Evolutionary conservation across 1,284 basidiomycete species (phyloP), one percentile per base, ranked within the genome.

Genomic region (Mrakiaceae sp.): DNA sequence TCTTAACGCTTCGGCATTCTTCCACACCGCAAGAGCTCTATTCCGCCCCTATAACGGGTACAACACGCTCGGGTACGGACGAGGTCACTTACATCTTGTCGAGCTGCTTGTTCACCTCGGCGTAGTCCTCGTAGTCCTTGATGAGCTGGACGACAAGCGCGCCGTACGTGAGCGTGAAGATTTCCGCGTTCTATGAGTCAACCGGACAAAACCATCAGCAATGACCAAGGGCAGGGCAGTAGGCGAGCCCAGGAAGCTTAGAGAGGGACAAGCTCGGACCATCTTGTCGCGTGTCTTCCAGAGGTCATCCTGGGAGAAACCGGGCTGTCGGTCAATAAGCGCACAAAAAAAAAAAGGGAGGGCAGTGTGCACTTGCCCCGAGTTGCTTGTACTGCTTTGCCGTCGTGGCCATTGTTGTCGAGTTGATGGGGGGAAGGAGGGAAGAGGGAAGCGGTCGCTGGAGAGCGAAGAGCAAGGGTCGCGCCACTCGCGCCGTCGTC

Each of bases 41-140:
- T 27, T 27, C 27, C 27, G 27, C 27, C 27, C 1, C 27, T 27
- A 27, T 27, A 27, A 27, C 27, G 27, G 27, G 27, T 27, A 27
- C 27, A 27, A 27, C 27, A 27, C 27, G 27, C 27, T 27, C 27
- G 27, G 27, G 27, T 27, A 27, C 27, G 40, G 46, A 51, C 40
- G 54, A 16, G 47, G 27, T 39, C 3, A 72, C 78, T 64, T 62
- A 81, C 83, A 84, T 84, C 75, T 82, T 82, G 65, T 84, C 83
- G 11, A 84, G 76, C 71, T 84, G 82, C 70, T 79, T 80, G 78
- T 84, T 84, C 64, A 84, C 83, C 75, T 95, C 90, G 12, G 81
- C 81, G 71, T 97, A 98, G 79, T 98, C 94, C 74, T 99, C 95
- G 73, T 98, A 98, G 77, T 99, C 96, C 75, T 98, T 95, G 71